A percentile compares a stretch with the other conserved stretches of the same genome.
Conservation (phyloP, 306 rosid species). For the Purshia tridentata region DNA sequence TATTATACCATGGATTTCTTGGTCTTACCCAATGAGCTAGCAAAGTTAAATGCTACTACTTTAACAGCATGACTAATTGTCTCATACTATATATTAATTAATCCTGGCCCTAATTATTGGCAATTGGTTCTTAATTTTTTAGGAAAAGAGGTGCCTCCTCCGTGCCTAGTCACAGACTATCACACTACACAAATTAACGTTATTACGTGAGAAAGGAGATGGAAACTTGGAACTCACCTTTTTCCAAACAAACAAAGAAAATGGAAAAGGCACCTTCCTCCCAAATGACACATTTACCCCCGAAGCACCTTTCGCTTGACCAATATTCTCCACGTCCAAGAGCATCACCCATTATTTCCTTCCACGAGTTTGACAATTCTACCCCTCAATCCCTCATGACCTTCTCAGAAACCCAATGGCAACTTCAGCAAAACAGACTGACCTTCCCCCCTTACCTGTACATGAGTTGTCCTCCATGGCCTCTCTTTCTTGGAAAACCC, state of each 20-base stretch:
- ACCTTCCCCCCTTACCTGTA: slow-evolving; percentile 24
- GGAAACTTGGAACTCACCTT: background rate
- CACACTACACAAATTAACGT: background rate
- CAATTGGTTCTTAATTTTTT: too few species aligned
- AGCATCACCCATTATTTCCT: background rate
- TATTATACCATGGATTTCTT: too few species aligned
- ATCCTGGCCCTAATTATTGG: too few species aligned
- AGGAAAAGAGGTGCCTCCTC: too few species aligned
- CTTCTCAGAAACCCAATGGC: slow-evolving; percentile 44
- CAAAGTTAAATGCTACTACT: too few species aligned
- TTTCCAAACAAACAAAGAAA: background rate
- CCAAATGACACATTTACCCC: background rate
- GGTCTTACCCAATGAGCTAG: too few species aligned
- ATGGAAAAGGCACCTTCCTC: background rate
- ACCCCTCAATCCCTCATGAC: slow-evolving; percentile 23
- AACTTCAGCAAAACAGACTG: slow-evolving; percentile 17
- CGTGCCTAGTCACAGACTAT: too few species aligned
- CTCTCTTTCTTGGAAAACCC: slow-evolving; percentile 62
- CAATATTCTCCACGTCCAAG: too few species aligned
- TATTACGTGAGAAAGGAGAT: background rate
- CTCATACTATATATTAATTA: too few species aligned
- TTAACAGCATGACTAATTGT: too few species aligned
- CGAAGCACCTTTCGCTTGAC: background rate
- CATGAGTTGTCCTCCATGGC: slow-evolving; percentile 59
- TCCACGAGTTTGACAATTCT: slow-evolving; percentile 30